Evolutionary conservation across 495 filamentous ascomycete species (phyloP).

Genomic region (Evansstolkia leycettana): DNA sequence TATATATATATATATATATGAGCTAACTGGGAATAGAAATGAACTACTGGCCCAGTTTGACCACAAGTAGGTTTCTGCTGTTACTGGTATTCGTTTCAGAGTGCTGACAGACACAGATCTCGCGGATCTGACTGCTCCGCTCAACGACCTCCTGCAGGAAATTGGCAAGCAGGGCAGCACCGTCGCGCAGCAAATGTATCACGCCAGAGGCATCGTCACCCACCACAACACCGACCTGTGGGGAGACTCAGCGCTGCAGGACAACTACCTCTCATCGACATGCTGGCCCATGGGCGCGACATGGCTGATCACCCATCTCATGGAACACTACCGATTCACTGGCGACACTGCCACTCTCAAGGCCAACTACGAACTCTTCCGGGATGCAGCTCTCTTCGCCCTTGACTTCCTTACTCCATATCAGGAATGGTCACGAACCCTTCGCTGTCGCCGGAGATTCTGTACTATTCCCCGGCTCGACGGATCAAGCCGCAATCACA

Average conservation of each 20-base stretch:
- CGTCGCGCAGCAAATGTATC: conserved; percentile 27
- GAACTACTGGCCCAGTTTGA: conserved; percentile 49
- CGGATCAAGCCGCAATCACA: too few relatives aligned
- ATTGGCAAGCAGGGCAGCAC: conserved; percentile 11
- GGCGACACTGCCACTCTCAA: conserved; percentile 15
- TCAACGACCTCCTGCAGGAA: conserved; percentile 23
- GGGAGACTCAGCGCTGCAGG: conserved; percentile 25
- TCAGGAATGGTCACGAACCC: too few relatives aligned
- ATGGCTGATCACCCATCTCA: conserved; percentile 26
- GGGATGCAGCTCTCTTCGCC: conserved; percentile 15
- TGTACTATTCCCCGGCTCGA: too few relatives aligned
- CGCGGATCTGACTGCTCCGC: conserved; percentile 2
- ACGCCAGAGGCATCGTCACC: conserved; percentile 15
- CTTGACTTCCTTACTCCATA: neutral
- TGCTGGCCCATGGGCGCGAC: conserved; percentile 26
- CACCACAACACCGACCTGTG: conserved; percentile 33
- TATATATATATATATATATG: too few relatives aligned
- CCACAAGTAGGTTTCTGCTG: too few relatives aligned
- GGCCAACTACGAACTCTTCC: conserved; percentile 11
- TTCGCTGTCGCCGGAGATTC: too few relatives aligned
- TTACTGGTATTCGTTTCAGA: too few relatives aligned
- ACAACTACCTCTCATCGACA: conserved; percentile 18
- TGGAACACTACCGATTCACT: conserved; percentile 26
- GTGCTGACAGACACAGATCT: conserved; percentile 24
- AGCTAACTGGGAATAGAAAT: too few relatives aligned